Conservation (phyloP, 192 early-diverging fungal species). For the Kickxella alabastrina region DNA sequence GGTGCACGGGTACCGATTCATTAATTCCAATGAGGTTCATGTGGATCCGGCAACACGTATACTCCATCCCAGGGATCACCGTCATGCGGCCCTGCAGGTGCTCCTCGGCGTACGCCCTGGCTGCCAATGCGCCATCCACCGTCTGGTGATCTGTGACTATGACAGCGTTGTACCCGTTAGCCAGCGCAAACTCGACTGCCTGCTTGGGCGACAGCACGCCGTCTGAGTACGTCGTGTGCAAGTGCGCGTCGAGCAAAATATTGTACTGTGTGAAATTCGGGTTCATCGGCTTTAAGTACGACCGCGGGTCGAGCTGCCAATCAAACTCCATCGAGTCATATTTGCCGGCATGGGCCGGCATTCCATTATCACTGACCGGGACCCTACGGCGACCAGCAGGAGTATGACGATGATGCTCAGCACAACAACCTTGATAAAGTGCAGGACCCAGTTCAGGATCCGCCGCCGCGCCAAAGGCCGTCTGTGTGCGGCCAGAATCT, state of each 20-base stretch:
- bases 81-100: slow-evolving; percentile 22
- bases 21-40: slow-evolving; percentile 73
- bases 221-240: slow-evolving; percentile 63
- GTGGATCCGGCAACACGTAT: slow-evolving; percentile 52
- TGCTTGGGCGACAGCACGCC: slow-evolving; percentile 58
- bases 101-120: slow-evolving; percentile 53
- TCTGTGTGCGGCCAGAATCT: slow-evolving; percentile 1
- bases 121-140: slow-evolving; percentile 59
- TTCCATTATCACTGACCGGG: slow-evolving; percentile 39
- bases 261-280: slow-evolving; percentile 48
- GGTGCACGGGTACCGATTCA: slow-evolving; percentile 51
- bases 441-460: slow-evolving; percentile 5
- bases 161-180: slow-evolving; percentile 70
- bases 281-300: slow-evolving; percentile 37
- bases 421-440: slow-evolving; percentile 27
- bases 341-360: slow-evolving; percentile 25
- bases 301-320: slow-evolving; percentile 28
- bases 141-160: slow-evolving; percentile 73
- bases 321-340: slow-evolving; percentile 29
- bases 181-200: slow-evolving; percentile 58
- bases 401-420: slow-evolving; percentile 34
- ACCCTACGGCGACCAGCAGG: slow-evolving; percentile 39
- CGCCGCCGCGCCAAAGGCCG: slow-evolving; percentile 1
- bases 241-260: slow-evolving; percentile 62
- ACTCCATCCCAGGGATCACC: slow-evolving; percentile 45